A percentile compares a stretch with the other conserved stretches of the same genome.
Evolutionary conservation across 2,329 filamentous ascomycete genomes (phyloP).

Genomic region (Neofusicoccum umdonicola): DNA sequence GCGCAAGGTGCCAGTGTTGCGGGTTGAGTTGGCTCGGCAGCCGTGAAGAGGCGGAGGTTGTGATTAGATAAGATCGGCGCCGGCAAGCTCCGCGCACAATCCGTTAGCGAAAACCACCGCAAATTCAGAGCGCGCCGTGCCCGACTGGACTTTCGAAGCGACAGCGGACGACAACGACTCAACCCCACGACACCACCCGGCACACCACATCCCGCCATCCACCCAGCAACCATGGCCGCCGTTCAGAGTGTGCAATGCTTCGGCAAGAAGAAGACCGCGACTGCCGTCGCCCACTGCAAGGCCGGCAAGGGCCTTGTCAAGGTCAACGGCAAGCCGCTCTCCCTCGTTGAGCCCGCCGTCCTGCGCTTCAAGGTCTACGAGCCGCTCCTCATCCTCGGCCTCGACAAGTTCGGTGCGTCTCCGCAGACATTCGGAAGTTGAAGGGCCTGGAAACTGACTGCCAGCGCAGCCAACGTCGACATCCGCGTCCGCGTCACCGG

Average conservation of each 20-base stretch:
- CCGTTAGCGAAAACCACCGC: conserved; percentile 18
- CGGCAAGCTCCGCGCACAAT: conserved; percentile 16
- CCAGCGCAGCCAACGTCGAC: conserved; percentile 69
- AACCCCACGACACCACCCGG: conserved; percentile 14
- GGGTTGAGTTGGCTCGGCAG: not conserved
- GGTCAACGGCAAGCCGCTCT: conserved; percentile 96
- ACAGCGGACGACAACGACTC: conserved; percentile 16
- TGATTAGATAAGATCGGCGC: conserved; percentile 18
- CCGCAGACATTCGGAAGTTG: not conserved
- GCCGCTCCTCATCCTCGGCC: conserved; percentile 91
- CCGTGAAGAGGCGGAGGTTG: not conserved
- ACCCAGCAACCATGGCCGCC: conserved; percentile 66
- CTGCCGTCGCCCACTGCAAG: conserved; percentile 92
- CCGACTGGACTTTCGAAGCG: conserved; percentile 14
- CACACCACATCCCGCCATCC: conserved; percentile 13
- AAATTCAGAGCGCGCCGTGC: conserved; percentile 11
- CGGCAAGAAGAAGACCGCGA: conserved; percentile 74
- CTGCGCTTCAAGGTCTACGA: conserved; percentile 99
- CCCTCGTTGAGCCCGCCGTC: conserved; percentile 92
- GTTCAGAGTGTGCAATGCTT: conserved; percentile 74
- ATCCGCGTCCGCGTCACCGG: conserved; percentile 95
- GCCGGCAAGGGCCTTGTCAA: conserved; percentile 88
- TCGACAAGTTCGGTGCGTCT: conserved; percentile 81
- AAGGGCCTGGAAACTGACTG: conserved; percentile 21
- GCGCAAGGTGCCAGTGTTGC: not conserved